Evolutionary conservation across 192 early-diverging fungal genomes (phyloP), one percentile per base, ranked within the genome.

Genomic region (Diversispora eburnea): DNA sequence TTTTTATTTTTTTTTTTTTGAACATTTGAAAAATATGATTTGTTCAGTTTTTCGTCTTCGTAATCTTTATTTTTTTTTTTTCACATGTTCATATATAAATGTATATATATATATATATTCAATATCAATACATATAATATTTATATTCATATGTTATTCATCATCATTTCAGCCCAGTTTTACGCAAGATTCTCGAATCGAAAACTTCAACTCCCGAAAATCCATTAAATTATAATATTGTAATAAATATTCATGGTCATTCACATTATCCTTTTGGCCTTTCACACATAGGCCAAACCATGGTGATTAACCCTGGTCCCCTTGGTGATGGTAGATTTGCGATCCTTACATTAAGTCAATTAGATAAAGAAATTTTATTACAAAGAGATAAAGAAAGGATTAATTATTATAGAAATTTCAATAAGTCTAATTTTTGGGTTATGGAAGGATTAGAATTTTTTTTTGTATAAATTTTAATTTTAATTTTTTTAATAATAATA

Each of bases 221-320:
- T 60, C 15, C 46, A 61, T 47, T 43, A n/a, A 7, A 49, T 12
- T 52, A 47, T 15, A 47, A 47, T 4, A 58, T 72, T 33, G 17
- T 9, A 13, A 10, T 72, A 39, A 72, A 72, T 49, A 51, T 72
- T 61, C 70, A 72, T 47, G 70, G 70, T 48, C 70, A 72, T 47
- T 46, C 70, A 8, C 70, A 72, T 61, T 72, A 25, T 59, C 45
- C 70, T 8, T 72, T 72, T 61, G 70, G 70, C 1, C 46, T 72
- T 41, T 60, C 70, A 49, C 70, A 72, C 33, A 33, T 72, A 43
- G 70, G 70, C 8, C 70, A 61, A n/a, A 72, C 70, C 4, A 20
- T 61, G 43, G 33, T 72, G 3, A 33, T 72, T 5, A 72, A 72
- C 25, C 70, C 70, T 48, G 58, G 70, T 49, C 8, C 70, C 6